Conservation (phyloP, 1,284 basidiomycete genomes). For the Cryptococcus amylolentus region DNA sequence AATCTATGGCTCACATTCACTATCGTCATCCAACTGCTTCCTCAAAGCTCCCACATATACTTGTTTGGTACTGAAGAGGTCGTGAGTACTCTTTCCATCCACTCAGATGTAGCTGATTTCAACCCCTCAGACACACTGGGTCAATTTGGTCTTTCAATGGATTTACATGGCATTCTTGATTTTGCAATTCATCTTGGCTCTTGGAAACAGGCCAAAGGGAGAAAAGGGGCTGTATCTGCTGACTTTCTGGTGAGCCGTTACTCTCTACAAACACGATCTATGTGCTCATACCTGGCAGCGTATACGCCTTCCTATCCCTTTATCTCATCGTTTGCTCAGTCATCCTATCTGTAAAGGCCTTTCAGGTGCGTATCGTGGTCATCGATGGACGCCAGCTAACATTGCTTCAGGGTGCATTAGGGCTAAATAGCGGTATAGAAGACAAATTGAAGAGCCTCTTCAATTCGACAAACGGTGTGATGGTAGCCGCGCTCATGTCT, state of each 20-base stretch:
- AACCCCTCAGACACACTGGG: conserved; percentile 74
- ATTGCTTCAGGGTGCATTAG: conserved; percentile 55
- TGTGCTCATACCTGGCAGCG: conserved; percentile 52
- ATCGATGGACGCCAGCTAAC: neutral
- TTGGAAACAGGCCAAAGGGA: conserved; percentile 94
- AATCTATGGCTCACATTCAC: conserved; percentile 95
- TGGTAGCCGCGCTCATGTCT: conserved; percentile 82
- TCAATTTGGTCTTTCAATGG: conserved; percentile 81
- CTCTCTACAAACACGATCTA: neutral
- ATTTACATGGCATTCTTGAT: conserved; percentile 80
- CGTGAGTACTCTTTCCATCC: conserved; percentile 52
- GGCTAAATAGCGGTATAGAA: conserved; percentile 34
- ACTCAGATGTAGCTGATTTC: neutral
- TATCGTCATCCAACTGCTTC: conserved; percentile 89
- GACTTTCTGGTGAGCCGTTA: conserved; percentile 56
- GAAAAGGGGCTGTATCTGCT: conserved; percentile 76
- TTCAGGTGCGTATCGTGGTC: conserved; percentile 56
- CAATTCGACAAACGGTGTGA: conserved; percentile 69
- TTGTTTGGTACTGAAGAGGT: conserved; percentile 66
- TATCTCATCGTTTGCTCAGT: conserved; percentile 83
- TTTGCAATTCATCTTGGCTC: conserved; percentile 82
- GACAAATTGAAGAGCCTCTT: conserved; percentile 64
- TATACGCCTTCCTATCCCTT: conserved; percentile 70
- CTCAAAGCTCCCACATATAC: conserved; percentile 54
- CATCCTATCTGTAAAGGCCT: conserved; percentile 73